Conservation (phyloP, 306 rosid genomes). For the Nissolia schottii region DNA sequence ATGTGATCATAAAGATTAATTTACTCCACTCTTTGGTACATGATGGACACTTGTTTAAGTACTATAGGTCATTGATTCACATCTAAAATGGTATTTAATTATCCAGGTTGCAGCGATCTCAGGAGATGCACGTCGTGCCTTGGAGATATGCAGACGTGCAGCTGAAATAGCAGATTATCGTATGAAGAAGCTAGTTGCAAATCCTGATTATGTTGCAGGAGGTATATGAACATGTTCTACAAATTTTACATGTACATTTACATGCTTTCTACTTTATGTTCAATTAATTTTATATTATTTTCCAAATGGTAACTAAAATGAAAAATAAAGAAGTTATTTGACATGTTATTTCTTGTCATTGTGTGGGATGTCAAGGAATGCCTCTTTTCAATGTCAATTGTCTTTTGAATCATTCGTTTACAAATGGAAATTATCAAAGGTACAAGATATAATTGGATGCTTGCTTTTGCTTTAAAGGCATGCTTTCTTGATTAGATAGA, state of each 20-base stretch:
- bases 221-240: constrained; percentile 41
- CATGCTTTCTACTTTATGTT: constrained; percentile 9
- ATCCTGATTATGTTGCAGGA: constrained; percentile 30
- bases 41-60: neutral
- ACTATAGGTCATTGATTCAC: neutral
- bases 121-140: constrained; percentile 96
- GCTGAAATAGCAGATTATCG: constrained; percentile 88
- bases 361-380: neutral
- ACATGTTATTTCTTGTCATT: neutral
- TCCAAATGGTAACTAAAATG: neutral
- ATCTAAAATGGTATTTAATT: constrained; percentile 16
- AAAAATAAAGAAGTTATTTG: no score
- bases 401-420: neutral
- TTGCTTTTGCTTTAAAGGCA: constrained; percentile 3
- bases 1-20: neutral
- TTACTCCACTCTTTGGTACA: constrained; percentile 5
- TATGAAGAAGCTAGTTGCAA: constrained; percentile 42
- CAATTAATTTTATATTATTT: neutral
- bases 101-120: constrained; percentile 92
- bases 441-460: neutral
- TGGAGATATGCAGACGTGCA: constrained; percentile 91
- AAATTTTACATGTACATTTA: neutral
- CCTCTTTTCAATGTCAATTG: neutral
- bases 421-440: neutral
- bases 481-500: neutral